Base-by-base conservation (phyloP, 495 filamentous ascomycete species). In the Aspergillus homomorphus region DNA sequence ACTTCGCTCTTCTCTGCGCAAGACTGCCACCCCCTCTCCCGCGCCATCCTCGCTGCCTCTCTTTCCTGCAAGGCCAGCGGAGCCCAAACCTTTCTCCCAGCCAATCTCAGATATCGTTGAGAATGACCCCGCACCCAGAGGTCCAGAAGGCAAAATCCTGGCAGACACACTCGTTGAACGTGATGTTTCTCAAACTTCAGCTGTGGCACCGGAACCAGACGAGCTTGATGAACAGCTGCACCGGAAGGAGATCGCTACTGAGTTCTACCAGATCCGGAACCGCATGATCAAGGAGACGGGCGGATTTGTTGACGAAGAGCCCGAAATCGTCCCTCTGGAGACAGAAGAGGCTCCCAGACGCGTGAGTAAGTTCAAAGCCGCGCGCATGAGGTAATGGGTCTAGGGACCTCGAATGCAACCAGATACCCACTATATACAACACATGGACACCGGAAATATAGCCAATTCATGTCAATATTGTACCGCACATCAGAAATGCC, bases 341-440 rank as follows among this genome's bases (percentile, higher is more conserved):
- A 59, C 64, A n/a, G 85, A 87, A 55, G 82, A 88, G 12, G 82
- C 84, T 28, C 81, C 83, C 24, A 87, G 82, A 68, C 88, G 87
- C 61, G 75, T 96, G 58, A 97, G 93, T 79, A 82, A 89, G 59
- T 98, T 97, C 73, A 94, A 86, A 72, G 91, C 92, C 55, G 90
- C 94, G 6, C 83, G 90, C 51, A 69, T 96, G 68, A 79, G 76
- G 50, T 80, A 67, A n/a, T n/a, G n/a, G 55, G 23, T 24, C 49
- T 49, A 59, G 43, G 4, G 54, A 72, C 61, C 61, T 62, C 24
- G 38, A 49, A 51, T 26, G 49, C 19, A 56, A 50, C 45, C 21
- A 60, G 59, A 62, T 62, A 63, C 57, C 58, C 64, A 49, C 38
- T 51, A 21, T 53, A 44, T 6, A 53, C 42, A 21, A 15, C 8